Evolutionary conservation across 192 early-diverging fungal genomes (phyloP).

Genomic region (Kappamyces sp.): DNA sequence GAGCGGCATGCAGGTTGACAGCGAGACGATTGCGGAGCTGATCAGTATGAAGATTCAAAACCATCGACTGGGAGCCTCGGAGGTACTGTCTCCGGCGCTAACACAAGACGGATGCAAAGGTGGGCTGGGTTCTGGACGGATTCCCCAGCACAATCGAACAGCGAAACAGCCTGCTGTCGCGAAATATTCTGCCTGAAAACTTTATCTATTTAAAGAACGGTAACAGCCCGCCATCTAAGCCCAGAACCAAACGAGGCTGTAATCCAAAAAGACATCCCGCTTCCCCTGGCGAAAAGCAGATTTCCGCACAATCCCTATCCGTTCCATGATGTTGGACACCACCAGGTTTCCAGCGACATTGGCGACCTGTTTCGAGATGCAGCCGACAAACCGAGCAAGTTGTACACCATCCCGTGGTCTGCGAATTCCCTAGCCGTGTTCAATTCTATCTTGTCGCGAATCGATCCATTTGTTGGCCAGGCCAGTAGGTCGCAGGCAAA

Average conservation of each 20-base stretch:
- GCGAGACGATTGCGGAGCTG: not conserved
- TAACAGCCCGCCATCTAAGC: not conserved
- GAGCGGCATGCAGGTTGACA: no score
- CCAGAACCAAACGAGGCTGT: no score
- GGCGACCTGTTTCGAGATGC: no score
- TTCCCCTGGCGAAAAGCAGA: no score
- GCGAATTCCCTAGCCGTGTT: not conserved
- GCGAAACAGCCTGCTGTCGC: conserved; percentile 3
- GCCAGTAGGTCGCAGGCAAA: conserved; percentile 21
- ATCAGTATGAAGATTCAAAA: conserved; percentile 8
- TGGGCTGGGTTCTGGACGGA: conserved; percentile 51
- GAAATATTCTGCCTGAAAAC: conserved; percentile 25
- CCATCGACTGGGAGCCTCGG: not conserved
- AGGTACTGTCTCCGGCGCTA: no score
- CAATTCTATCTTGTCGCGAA: not conserved
- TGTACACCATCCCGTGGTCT: no score
- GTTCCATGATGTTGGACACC: no score
- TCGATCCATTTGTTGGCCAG: conserved; percentile 45
- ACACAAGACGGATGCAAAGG: not conserved
- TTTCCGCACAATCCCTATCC: no score
- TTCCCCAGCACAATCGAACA: conserved; percentile 47
- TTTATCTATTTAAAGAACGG: conserved; percentile 34
- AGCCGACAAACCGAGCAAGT: no score
- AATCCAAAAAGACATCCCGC: no score
- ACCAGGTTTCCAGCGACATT: no score